phyloP scores from a whole-genome alignment of 163 green algal species.

The Scenedesmus sp. region DNA sequence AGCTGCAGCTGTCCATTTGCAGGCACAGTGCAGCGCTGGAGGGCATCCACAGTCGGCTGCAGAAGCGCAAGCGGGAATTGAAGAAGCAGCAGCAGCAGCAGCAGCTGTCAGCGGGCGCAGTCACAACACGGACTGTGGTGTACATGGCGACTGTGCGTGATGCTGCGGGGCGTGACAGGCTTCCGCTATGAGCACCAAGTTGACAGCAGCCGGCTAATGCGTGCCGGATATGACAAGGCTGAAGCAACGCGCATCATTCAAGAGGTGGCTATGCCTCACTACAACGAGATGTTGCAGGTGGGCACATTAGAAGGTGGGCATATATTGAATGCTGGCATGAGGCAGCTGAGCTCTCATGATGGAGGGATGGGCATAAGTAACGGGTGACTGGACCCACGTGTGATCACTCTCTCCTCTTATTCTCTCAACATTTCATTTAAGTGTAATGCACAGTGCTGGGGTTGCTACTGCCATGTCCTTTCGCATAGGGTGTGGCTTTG shows the following conservation, averaged over 20 bases:
- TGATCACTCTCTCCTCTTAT: too few relatives aligned
- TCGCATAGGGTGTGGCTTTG: too few relatives aligned
- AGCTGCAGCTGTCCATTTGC: neutral
- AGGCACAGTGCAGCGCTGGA: neutral
- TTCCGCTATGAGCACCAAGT: neutral
- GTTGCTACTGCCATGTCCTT: too few relatives aligned
- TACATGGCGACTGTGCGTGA: neutral
- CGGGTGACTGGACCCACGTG: too few relatives aligned
- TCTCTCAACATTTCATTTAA: too few relatives aligned
- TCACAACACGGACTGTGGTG: neutral
- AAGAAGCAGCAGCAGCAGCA: neutral
- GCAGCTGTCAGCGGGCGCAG: neutral
- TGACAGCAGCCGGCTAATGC: neutral
- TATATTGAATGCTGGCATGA: too few relatives aligned
- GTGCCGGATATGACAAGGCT: neutral
- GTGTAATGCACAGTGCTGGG: too few relatives aligned
- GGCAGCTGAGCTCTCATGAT: too few relatives aligned
- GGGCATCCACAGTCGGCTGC: neutral
- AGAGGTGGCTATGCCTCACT: neutral
- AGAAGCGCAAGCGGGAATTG: neutral
- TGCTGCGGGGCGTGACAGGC: neutral
- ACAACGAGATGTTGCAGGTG: conserved; percentile 2
- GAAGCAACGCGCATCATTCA: neutral
- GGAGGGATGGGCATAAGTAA: too few relatives aligned
- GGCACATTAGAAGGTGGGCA: neutral